phyloP scores from a whole-genome alignment of 2,329 filamentous ascomycete species.

The Xylariaceae sp. region DNA sequence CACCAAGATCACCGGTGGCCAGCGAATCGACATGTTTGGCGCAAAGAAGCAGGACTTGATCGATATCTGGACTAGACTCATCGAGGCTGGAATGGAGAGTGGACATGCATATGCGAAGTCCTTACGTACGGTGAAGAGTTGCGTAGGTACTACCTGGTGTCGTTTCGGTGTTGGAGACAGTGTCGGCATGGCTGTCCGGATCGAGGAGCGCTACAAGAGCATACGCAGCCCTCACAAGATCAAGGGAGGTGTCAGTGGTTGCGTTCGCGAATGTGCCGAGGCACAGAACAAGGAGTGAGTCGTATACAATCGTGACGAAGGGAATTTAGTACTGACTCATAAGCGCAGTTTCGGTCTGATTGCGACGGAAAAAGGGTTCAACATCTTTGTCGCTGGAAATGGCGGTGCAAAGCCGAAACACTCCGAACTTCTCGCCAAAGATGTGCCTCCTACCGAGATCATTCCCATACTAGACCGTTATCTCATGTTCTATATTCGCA shows the following conservation, averaged over 20 bases:
- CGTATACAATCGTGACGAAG: not conserved
- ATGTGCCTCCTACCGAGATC: conserved; percentile 78
- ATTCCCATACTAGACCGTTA: conserved; percentile 83
- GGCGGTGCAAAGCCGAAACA: conserved; percentile 82
- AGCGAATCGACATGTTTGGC: conserved; percentile 90
- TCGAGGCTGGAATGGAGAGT: conserved; percentile 83
- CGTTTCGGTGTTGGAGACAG: conserved; percentile 84
- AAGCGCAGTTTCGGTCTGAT: conserved; percentile 73
- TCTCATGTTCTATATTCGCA: conserved; percentile 90
- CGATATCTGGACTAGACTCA: conserved; percentile 74
- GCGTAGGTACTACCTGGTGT: conserved; percentile 89
- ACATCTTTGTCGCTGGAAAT: conserved; percentile 87
- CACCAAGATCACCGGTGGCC: conserved; percentile 87
- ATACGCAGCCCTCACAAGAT: conserved; percentile 87
- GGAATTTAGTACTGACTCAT: conserved; percentile 5
- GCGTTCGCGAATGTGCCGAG: conserved; percentile 89
- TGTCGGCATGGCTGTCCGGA: conserved; percentile 81
- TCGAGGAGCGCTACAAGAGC: conserved; percentile 90
- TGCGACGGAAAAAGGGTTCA: conserved; percentile 88
- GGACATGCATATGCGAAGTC: conserved; percentile 90
- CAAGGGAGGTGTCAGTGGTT: conserved; percentile 86
- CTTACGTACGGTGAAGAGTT: conserved; percentile 84
- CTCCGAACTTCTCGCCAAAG: conserved; percentile 77
- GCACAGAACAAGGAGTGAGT: conserved; percentile 84
- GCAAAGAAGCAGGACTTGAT: conserved; percentile 82